These are phyloP conservation scores for Monosporozyma servazzii DNA, from an alignment of 805 yeast genomes.

Conservation along the genomic window DNA sequence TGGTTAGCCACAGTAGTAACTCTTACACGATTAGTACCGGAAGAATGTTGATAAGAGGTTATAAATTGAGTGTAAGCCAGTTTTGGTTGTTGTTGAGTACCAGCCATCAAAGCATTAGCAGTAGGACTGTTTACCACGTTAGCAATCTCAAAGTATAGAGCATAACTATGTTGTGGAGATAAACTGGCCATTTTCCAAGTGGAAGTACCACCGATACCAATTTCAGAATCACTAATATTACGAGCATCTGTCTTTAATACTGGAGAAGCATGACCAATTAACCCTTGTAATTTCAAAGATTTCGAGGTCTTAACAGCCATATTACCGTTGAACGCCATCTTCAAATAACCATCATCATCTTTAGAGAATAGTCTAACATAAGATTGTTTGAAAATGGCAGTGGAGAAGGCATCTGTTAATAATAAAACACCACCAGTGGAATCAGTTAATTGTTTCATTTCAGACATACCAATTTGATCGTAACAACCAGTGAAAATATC, in stretches of 20 bases:
- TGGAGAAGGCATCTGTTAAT: constrained; percentile 86
- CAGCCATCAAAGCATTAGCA: constrained; percentile 2
- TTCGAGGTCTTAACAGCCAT: constrained; percentile 79
- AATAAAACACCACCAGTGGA: constrained; percentile 85
- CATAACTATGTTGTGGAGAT: constrained; percentile 84
- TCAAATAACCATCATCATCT: constrained; percentile 78
- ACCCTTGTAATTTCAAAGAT: constrained; percentile 83
- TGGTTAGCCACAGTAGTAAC: constrained; percentile 73
- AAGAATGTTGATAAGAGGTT: constrained; percentile 91
- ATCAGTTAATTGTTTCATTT: constrained; percentile 80
- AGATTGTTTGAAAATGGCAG: constrained; percentile 89
- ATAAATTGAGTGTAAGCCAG: constrained; percentile 65
- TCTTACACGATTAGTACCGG: constrained; percentile 79
- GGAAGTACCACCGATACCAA: constrained; percentile 89
- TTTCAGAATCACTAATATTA: constrained; percentile 83
- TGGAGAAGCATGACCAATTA: constrained; percentile 88
- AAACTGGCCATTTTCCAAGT: constrained; percentile 79
- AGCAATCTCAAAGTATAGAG: constrained; percentile 76
- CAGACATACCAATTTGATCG: constrained; percentile 91
- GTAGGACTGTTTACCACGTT: constrained; percentile 19
- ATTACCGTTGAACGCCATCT: constrained; percentile 84
- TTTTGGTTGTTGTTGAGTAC: constrained; percentile 20
- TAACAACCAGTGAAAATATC: constrained; percentile 93
- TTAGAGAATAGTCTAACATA: constrained; percentile 78
- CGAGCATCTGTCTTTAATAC: constrained; percentile 50